These are phyloP conservation scores for Arachis stenosperma DNA, from an alignment of 306 rosid genomes.

Conservation along the genomic window DNA sequence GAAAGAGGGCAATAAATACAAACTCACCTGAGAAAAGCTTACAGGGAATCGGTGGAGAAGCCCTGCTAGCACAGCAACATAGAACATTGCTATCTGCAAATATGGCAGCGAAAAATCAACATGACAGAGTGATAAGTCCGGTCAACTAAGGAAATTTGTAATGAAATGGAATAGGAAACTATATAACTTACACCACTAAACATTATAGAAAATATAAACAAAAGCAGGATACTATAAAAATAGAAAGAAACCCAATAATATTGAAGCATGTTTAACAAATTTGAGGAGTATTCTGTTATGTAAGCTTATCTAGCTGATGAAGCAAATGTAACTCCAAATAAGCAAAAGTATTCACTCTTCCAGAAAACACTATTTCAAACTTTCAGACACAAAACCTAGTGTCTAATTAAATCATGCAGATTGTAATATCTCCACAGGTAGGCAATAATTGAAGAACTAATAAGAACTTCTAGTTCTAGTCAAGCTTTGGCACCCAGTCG, in stretches of 20 bases:
- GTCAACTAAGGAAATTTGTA: neutral
- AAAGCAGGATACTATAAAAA: constrained; percentile 16
- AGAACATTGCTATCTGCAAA: constrained; percentile 88
- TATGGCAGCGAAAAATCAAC: constrained; percentile 41
- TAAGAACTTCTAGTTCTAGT: constrained; percentile 12
- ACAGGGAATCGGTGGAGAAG: constrained; percentile 88
- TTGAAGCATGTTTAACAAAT: constrained; percentile 23
- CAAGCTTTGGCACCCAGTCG: neutral
- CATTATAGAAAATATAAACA: constrained; percentile 27
- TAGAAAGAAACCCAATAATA: constrained; percentile 1
- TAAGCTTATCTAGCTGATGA: constrained; percentile 20
- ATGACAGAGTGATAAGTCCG: constrained; percentile 7
- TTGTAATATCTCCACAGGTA: constrained; percentile 3
- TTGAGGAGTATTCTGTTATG: neutral
- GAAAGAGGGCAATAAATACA: constrained; percentile 16
- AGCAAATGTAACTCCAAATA: constrained; percentile 20
- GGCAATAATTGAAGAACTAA: neutral
- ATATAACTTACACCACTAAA: constrained; percentile 16
- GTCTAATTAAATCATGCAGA: neutral
- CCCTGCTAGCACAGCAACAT: constrained; percentile 82
- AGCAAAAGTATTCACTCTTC: constrained; percentile 7
- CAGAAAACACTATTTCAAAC: constrained; percentile 22
- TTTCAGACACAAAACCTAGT: constrained; percentile 8
- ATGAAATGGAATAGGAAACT: constrained; percentile 27
- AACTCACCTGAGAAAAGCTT: constrained; percentile 81